Evolutionary conservation across 2,329 filamentous ascomycete genomes (phyloP).

Genomic region (Dactylellina cionopaga): DNA sequence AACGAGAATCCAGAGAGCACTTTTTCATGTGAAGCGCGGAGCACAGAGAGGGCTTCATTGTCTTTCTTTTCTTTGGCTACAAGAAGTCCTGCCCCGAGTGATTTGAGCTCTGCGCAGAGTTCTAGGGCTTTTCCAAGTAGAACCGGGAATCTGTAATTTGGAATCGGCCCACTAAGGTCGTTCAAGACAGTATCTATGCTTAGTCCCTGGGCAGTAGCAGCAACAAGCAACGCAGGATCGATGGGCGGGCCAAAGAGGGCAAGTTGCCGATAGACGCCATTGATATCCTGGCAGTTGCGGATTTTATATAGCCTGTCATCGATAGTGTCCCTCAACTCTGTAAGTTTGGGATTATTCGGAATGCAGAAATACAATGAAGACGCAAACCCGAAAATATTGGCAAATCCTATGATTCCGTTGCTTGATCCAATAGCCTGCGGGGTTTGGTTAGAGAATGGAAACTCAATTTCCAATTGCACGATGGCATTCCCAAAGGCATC

Average conservation of each 20-base stretch:
- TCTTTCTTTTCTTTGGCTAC: conserved; percentile 56
- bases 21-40: conserved; percentile 52
- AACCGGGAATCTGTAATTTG: conserved; percentile 58
- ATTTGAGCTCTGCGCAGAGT: conserved; percentile 56
- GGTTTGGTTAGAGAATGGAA: conserved; percentile 25
- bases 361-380: conserved; percentile 57
- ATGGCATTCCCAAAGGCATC: conserved; percentile 13
- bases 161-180: conserved; percentile 54
- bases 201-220: conserved; percentile 55
- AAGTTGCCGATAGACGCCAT: conserved; percentile 55
- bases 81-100: conserved; percentile 49
- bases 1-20: conserved; percentile 32
- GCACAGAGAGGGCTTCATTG: conserved; percentile 53
- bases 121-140: conserved; percentile 57
- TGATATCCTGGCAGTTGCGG: conserved; percentile 58
- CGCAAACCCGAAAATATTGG: background rate
- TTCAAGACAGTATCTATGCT: conserved; percentile 49
- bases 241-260: conserved; percentile 58
- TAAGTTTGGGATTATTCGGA: conserved; percentile 44
- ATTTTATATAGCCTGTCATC: conserved; percentile 60
- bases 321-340: conserved; percentile 47
- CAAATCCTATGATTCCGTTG: background rate
- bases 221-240: conserved; percentile 56
- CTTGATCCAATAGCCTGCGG: background rate
- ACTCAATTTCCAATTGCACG: conserved; percentile 29